A percentile compares a stretch with the other conserved stretches of the same genome.
These are phyloP conservation scores for Tilletia indica DNA, from an alignment of 1,284 basidiomycete genomes.

Conservation along the genomic window DNA sequence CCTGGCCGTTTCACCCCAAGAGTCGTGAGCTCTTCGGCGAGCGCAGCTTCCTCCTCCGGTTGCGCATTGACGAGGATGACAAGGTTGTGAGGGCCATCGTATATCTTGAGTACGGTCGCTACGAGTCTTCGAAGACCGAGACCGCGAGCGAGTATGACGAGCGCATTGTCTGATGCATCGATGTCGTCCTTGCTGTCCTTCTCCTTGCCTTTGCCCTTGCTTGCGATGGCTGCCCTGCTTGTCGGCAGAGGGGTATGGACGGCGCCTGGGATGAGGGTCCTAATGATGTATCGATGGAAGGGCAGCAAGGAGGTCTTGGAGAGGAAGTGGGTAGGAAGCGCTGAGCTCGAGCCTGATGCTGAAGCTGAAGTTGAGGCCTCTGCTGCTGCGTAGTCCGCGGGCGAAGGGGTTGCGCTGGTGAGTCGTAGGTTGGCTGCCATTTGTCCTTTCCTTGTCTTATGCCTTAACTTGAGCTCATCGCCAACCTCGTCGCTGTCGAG, in stretches of 20 bases:
- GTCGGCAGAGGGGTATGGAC: background rate
- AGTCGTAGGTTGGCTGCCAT: constrained; percentile 4
- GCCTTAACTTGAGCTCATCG: background rate
- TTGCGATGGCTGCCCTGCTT: background rate
- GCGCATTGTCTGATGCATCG: constrained; percentile 59
- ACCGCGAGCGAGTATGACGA: constrained; percentile 47
- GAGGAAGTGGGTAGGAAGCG: background rate
- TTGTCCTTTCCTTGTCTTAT: too few species aligned
- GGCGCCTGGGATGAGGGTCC: constrained; percentile 39
- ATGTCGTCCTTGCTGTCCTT: constrained; percentile 28
- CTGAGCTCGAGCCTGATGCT: background rate
- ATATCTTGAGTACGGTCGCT: constrained; percentile 65
- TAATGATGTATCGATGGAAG: constrained; percentile 47
- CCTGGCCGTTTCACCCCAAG: constrained; percentile 87
- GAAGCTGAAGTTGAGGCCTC: background rate
- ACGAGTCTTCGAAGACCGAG: constrained; percentile 49
- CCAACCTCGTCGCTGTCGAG: background rate
- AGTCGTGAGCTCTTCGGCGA: constrained; percentile 86
- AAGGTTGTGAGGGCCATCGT: constrained; percentile 80
- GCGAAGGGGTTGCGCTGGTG: constrained; percentile 10
- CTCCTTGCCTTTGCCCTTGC: background rate
- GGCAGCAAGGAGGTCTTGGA: constrained; percentile 34
- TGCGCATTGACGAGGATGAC: constrained; percentile 79
- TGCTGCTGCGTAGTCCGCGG: background rate
- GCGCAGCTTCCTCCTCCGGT: constrained; percentile 80